Evolutionary conservation across 805 yeast species (phyloP).

Genomic region (Lipomyces yamanashiensis): DNA sequence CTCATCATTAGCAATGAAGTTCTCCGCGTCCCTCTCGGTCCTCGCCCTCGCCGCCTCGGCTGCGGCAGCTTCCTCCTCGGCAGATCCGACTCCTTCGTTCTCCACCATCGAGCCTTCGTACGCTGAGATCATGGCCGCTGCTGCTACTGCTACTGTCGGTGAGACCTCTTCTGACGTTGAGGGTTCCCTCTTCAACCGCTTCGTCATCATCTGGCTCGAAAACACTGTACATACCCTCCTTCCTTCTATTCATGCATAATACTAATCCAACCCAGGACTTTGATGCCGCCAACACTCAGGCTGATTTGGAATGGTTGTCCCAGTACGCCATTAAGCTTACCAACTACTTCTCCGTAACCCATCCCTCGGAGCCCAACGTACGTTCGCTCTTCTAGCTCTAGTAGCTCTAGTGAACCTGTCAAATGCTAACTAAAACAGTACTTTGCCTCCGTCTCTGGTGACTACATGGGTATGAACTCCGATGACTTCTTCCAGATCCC

Average conservation of each 20-base stretch:
- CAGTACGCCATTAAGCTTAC: conserved; percentile 52
- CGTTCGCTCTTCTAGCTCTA: background rate
- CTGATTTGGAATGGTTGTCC: conserved; percentile 52
- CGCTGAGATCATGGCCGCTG: conserved; percentile 42
- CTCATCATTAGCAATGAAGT: background rate
- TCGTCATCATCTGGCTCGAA: conserved; percentile 56
- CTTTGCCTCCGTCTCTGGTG: conserved; percentile 57
- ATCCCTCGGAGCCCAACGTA: conserved; percentile 59
- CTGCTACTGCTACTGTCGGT: conserved; percentile 44
- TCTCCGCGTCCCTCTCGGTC: background rate
- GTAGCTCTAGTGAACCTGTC: no score
- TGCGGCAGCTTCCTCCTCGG: conserved; percentile 33
- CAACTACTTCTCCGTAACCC: conserved; percentile 59
- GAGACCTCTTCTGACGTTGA: conserved; percentile 46
- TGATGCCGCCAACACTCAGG: conserved; percentile 55
- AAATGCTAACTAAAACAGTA: conserved; percentile 38
- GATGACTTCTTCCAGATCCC: conserved; percentile 55
- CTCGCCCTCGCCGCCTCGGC: conserved; percentile 15
- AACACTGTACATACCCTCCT: conserved; percentile 46
- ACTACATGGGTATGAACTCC: conserved; percentile 54
- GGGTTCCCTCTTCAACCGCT: conserved; percentile 51
- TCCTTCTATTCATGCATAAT: background rate
- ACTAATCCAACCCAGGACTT: conserved; percentile 44
- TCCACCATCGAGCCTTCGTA: conserved; percentile 45
- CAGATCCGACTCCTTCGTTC: conserved; percentile 41